phyloP scores from a whole-genome alignment of 352 stramenopile genomes.

The Phytophthora fragariaefolia region DNA sequence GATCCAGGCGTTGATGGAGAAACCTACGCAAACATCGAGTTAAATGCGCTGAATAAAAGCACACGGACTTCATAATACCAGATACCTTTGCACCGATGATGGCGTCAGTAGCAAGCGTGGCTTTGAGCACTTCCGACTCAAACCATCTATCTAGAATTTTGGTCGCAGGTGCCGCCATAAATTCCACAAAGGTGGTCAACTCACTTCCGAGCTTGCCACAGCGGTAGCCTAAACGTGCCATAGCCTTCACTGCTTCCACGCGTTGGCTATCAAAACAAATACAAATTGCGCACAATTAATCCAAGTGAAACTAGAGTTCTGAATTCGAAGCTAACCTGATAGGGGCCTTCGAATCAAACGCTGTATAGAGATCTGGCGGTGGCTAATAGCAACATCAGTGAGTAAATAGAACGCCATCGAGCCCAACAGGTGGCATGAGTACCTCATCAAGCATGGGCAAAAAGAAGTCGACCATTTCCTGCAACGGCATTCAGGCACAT shows the following conservation, averaged over 20 bases:
- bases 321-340: constrained; percentile 35
- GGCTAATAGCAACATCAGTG: constrained; percentile 38
- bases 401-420: neutral
- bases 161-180: constrained; percentile 86
- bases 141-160: constrained; percentile 93
- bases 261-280: constrained; percentile 44
- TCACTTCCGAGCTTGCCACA: constrained; percentile 75
- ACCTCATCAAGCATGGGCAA: constrained; percentile 86
- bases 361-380: constrained; percentile 73
- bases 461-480: constrained; percentile 86
- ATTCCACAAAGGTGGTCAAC: constrained; percentile 85
- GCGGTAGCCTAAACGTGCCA: constrained; percentile 69
- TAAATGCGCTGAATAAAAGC: neutral
- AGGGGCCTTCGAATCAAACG: constrained; percentile 56
- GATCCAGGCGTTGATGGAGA: constrained; percentile 86
- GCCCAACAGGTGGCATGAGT: neutral
- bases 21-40: constrained; percentile 41
- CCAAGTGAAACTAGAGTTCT: neutral
- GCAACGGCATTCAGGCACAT: neutral
- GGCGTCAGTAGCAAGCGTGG: constrained; percentile 91
- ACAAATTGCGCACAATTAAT: neutral
- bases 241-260: constrained; percentile 70
- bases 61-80: neutral
- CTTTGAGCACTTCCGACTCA: constrained; percentile 90
- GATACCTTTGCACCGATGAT: constrained; percentile 90